Evolutionary conservation across 331 rosid genomes (phyloP), one percentile per base, ranked within the genome.

Genomic region (Rhamnella rubrinervis): DNA sequence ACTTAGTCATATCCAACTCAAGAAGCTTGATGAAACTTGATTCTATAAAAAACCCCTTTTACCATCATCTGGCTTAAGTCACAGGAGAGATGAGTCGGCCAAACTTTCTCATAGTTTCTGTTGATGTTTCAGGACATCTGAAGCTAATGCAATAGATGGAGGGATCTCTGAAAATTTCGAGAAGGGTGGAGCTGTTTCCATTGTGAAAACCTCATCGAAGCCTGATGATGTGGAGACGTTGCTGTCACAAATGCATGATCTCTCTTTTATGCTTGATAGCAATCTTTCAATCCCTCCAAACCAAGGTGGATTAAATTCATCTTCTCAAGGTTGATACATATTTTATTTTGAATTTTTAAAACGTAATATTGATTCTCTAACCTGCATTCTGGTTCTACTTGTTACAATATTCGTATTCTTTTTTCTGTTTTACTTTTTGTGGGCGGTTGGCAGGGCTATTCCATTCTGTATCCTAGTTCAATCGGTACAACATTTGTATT

Each of bases 261-360:
- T 95, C 60, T 89, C 96, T 49, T 95, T 91, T 76, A 91, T 89
- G 97, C 97, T 91, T 25, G 87, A 89, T 76, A 81, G 66, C 83
- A 77, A 75, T 67, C 85, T 95, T 73, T 83, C 96, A 31, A 50
- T 84, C 37, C 96, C 96, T 71, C 83, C 78, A 35, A 89, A 87
- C 76, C 84, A 76, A 80, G 84, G 80, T 59, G 66, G 71, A 18
- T 57, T 67, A 56, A 62, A 63, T 66, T 73, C 71, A 18, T 57
- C 12, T 49, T 58, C 72, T 56, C 46, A 63, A 38, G 68, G 28
- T 64, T 57, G 37, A 71, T 41, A 10, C 63, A 62, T 18, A 28
- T n/a, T 26, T 65, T 17, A 14, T 68, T 9, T 51, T 5, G 65
- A 47, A 44, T 52, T 11, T 31, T 15, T 25, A 18, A 21, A 28